These are phyloP conservation scores for Mesostigma viride DNA, from an alignment of 139 green algal genomes.

Conservation along the genomic window DNA sequence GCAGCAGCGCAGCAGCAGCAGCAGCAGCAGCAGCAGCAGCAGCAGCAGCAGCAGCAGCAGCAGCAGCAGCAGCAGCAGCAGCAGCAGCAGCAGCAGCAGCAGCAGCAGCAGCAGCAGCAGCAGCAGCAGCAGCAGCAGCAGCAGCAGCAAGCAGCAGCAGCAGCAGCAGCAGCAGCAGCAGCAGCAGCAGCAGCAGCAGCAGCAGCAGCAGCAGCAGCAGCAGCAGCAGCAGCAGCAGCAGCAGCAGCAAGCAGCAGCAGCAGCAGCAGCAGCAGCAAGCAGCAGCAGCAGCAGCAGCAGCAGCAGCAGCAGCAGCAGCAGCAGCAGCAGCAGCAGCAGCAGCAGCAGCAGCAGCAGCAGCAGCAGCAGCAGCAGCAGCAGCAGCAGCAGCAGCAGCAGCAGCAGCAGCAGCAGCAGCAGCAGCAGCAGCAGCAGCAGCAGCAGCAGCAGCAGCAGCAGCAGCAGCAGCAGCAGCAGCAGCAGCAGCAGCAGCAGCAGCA, in stretches of 20 bases:
- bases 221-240: background rate
- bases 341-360: background rate
- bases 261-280: too few relatives aligned
- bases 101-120: background rate
- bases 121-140: background rate
- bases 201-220: background rate
- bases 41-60: background rate
- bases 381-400: background rate
- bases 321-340: background rate
- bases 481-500: background rate
- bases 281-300: too few relatives aligned
- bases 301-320: background rate
- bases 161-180: constrained; percentile 1
- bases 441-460: background rate
- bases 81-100: background rate
- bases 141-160: too few relatives aligned
- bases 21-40: background rate
- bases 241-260: too few relatives aligned
- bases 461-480: background rate
- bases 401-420: constrained; percentile 1
- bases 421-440: background rate
- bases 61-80: background rate
- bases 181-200: background rate
- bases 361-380: constrained; percentile 1
- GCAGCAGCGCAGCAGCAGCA: too few relatives aligned